Evolutionary conservation across 2,329 filamentous ascomycete genomes (phyloP), one percentile per base, ranked within the genome.

Genomic region (Coniochaeta sp.): DNA sequence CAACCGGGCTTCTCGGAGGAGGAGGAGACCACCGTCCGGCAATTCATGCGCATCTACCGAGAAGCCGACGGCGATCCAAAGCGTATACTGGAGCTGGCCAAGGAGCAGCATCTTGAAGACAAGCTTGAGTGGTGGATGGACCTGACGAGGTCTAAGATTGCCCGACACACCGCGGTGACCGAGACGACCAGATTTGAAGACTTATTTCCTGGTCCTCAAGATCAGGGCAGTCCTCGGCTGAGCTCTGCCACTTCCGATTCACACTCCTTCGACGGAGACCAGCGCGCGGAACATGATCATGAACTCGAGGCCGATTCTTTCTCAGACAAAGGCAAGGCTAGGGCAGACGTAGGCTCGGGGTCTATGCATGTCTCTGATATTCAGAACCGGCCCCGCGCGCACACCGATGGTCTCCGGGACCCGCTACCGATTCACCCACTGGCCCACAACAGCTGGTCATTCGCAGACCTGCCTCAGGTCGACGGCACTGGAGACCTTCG

Each of bases 371-470:
- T 46, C 45, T n/a, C 51, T 35, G 52, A 55, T 42, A 55, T 58
- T 6, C 51, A 30, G 27, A 12, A 61, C 16, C 67, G 81, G 32
- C 78, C 76, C 16, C 71, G 82, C 40, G 73, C 82, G 26, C 70
- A 74, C 48, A 84, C 82, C 0, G 82, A 84, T 58, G 81, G 81
- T 0, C 78, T 78, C 4, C 70, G 69, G 40, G 61, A 64, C 6
- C 68, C 67, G 4, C 66, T 71, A 8, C 64, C 65, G 2, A 67
- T 75, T 50, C 77, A 81, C 49, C 76, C 77, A 0, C 62, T 85
- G 14, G 81, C 74, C 1, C 80, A 80, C 60, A 83, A 83, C 55
- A 84, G 69, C 57, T 86, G 82, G 82, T 75, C 74, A 0, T 85
- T 84, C 57, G 68, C 71, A 4, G 67, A 66, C 52, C 40, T 33